phyloP scores from a whole-genome alignment of 2,329 filamentous ascomycete species.

The Phialemoniopsis sp. region DNA sequence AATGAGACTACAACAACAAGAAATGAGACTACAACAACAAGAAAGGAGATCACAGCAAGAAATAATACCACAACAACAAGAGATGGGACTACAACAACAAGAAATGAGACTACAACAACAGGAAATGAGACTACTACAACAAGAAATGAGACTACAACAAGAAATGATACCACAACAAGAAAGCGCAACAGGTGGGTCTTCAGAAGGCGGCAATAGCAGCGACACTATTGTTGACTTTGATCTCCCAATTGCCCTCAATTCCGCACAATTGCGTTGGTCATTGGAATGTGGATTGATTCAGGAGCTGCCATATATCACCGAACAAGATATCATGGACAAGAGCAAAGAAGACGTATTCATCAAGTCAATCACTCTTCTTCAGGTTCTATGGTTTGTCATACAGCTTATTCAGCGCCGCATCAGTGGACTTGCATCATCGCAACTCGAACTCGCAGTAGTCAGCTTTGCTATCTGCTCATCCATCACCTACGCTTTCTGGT shows the following conservation, averaged over 20 bases:
- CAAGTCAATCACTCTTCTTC: conserved; percentile 16
- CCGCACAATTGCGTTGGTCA: conserved; percentile 13
- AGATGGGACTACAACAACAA: too few species aligned
- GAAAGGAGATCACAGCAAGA: too few species aligned
- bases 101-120: too few species aligned
- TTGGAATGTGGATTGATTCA: conserved; percentile 12
- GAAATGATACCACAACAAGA: too few species aligned
- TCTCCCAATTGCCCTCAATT: conserved; percentile 12
- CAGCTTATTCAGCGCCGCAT: conserved; percentile 14
- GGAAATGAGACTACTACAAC: too few species aligned
- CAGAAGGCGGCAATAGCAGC: conserved; percentile 1
- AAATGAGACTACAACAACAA: neutral
- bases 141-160: too few species aligned
- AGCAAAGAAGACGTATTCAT: conserved; percentile 17
- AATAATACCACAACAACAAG: too few species aligned
- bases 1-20: neutral
- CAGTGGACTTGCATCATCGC: conserved; percentile 18
- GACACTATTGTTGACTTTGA: conserved; percentile 8
- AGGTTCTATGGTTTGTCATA: conserved; percentile 16
- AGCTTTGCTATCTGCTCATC: conserved; percentile 13
- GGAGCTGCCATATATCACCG: conserved; percentile 11
- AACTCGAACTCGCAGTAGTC: conserved; percentile 14
- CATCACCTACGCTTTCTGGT: conserved; percentile 6
- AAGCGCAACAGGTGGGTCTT: conserved; percentile 1
- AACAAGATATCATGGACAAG: conserved; percentile 12